Base-by-base conservation (phyloP, 2,329 filamentous ascomycete genomes). In the Trichothecium roseum region DNA sequence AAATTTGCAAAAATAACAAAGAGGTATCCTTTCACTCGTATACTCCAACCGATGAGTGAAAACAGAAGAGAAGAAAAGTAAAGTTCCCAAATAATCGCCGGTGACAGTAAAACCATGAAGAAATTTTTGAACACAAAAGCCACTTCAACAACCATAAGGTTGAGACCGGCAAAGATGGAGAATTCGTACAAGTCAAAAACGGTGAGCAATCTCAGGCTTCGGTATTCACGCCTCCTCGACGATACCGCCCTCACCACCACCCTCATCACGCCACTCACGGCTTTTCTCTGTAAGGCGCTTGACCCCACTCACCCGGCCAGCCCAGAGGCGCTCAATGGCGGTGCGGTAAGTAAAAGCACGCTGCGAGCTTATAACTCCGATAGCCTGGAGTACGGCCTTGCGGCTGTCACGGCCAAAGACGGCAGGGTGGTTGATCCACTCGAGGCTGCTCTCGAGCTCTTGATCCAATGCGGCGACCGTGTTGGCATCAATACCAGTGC, bases 371-470 rank as follows among this genome's bases (percentile, higher is more conserved):
- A 98, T 95, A 42, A 96, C 88, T 6, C 91, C 89, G 45, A 98
- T 96, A 13, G 88, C 86, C 57, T 98, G 91, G 17, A 98, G 69
- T 3, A 98, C 88, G 4, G 89, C 86, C 64, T 98, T 98, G 50
- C 91, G 80, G 39, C 84, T 91, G 55, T 98, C 91, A 27, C 91
- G 78, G 8, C 84, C 81, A 54, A 98, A 98, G 3, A 96, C 85
- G 2, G 88, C 88, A 2, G 91, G 91, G 52, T 98, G 91, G 53
- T 83, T 87, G 58, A 98, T 96, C 91, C 91, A 98, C 60, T 98
- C 91, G 13, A 98, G 66, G 34, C 84, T 85, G 24, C 84, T 76
- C 55, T 94, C 86, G 24, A 98, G 73, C 57, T 98, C 91, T 1
- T 84, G 76, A 55, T 98, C 91, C 14, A 98, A 75, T 3, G 91